Evolutionary conservation across 192 early-diverging fungal genomes (phyloP), one percentile per base, ranked within the genome.

Genomic region (Podila verticillata): DNA sequence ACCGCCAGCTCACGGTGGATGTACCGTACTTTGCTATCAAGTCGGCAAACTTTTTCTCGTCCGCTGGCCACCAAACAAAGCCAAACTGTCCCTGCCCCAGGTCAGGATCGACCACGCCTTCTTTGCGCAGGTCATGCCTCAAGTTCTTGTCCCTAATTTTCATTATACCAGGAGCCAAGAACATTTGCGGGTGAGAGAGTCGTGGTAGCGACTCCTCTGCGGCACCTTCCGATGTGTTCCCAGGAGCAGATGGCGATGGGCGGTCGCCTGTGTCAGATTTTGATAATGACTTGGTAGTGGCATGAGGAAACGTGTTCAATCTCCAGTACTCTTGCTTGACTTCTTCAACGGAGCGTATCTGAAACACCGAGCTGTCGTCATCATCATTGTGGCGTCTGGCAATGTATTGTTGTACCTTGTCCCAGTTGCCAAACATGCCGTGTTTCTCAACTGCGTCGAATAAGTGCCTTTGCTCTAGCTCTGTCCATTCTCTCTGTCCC

Each of bases 171-270:
- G 51, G 51, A 2, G 24, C 51, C 22, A 54, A 5, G 24, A 54
- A 54, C 51, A 54, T n/a, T 54, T 54, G n/a, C 6, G 51, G 51
- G n/a, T 54, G 51, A 54, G 51, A 54, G 20, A 54, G 51, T 24
- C 24, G 20, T 0, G n/a, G 44, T 47, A 47, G 51, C 24, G 51
- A 54, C 7, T 6, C 51, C 0, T 54, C 51, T n/a, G 6, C 0
- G 20, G 8, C 4, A 4, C 51, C 17, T 24, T 54, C 13, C 39
- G 39, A 2, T 44, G 39, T 15, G 39, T 17, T 44, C 39, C 17
- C 13, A 44, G 39, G 39, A 44, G n/a, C n/a, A n/a, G 12, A 44
- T 44, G 39, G 39, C 17, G 39, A 44, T 17, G 39, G 13, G 39
- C 2, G 39, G 7, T 44, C 13, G 12, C 17, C 39, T 44, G 15